Base-by-base conservation (phyloP, 495 filamentous ascomycete genomes). In the Hypoxylon lenormandii region DNA sequence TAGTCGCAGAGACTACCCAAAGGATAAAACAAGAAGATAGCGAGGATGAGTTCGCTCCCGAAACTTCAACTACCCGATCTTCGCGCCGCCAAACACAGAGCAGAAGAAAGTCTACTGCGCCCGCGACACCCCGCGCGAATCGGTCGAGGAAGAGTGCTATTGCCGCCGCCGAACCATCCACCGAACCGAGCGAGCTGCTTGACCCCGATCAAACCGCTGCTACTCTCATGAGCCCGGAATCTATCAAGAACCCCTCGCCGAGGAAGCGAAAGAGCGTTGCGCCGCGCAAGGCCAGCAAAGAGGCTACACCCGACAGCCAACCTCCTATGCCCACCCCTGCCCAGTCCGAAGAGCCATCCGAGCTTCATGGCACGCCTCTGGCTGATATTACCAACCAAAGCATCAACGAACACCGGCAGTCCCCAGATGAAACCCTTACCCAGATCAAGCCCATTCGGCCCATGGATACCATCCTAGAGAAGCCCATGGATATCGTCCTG, bases 401-500 rank as follows among this genome's bases (percentile, higher is more conserved):
- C 12, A 76, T 92, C 55, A 95, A 94, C 58, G 61, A 75, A 52
- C 72, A 70, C 53, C 73, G 55, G 8, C 69, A 58, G 45, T 21
- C 72, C 30, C 23, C 65, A 22, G 81, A 83, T 45, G 76, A 80
- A 50, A 84, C 80, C 7, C 48, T 82, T 21, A 72, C 80, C 0
- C 78, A 82, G 23, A 70, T 89, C 33, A 86, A 89, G 74, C 88
- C 89, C 57, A 85, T 93, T 74, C 91, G 88, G 69, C 81, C 90
- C 19, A 86, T 90, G 79, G 85, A 90, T 66, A 91, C 91, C 2
- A 82, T 92, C 56, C 74, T 95, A 52, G 92, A 97, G 74, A 92
- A 87, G 77, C 94, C 93, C 7, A 94, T 96, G 91, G 93, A 97
- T 73, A 96, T 98, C 64, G 88, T 97, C 46, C 79, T 97, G 64